Evolutionary conservation across 305 asterid genomes (phyloP), one percentile per base, ranked within the genome.

Genomic region (Withania somnifera): DNA sequence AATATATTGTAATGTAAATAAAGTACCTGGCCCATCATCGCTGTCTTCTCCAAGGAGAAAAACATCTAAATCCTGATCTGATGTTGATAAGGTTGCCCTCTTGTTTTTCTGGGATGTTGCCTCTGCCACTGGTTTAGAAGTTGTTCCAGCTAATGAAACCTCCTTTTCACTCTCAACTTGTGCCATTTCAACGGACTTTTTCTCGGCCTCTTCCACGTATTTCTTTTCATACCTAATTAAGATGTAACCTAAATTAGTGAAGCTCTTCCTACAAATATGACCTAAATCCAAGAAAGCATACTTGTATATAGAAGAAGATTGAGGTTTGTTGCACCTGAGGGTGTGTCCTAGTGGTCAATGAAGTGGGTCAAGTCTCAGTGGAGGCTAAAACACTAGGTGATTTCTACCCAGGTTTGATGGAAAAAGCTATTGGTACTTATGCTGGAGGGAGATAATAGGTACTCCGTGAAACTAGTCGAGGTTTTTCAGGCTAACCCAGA

Each of bases 31-130:
- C 53, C 91, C 93, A 53, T 88, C 91, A 81, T 93, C 98, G 77
- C 89, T 86, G 77, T 93, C 98, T 67, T 91, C 97, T 82, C 98
- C 97, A 47, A 93, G 91, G 78, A 93, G 95, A 87, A 92, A 93
- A 40, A 90, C 92, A 85, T 93, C 98, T 90, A 93, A 88, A 88
- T 93, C 98, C 89, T 91, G 94, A 83, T 93, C 98, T 56, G 95
- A 87, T 78, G 91, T 78, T 66, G 89, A 81, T 79, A 91, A 75
- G 80, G 87, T 87, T 32, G 79, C 77, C 83, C 80, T 87, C 63
- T 91, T 89, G 79, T 78, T 89, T 86, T 88, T 89, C 57, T 82
- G 89, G 78, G 90, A 85, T 26, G 88, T 81, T 82, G 52, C 84
- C 76, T 80, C 92, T 58, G 83, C 89, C 34, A 73, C 82, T 58